A percentile compares a stretch with the other conserved stretches of the same genome.
Conservation (phyloP, 139 green algal species). For the Chlorella ohadii region DNA sequence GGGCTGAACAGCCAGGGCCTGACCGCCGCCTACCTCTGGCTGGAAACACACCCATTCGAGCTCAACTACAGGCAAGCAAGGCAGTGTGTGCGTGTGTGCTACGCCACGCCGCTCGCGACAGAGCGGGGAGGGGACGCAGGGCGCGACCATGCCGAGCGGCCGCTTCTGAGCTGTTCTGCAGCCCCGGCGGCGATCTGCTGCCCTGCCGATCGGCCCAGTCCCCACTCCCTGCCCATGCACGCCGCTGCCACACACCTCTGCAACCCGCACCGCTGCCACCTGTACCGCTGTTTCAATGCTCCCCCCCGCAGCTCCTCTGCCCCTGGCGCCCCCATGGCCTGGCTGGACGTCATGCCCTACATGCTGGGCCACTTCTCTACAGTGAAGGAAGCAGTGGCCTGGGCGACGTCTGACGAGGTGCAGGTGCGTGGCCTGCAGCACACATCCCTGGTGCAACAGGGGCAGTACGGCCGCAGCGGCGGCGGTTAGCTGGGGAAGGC, state of each 20-base stretch:
- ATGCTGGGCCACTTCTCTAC: not conserved
- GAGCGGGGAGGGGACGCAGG: no score
- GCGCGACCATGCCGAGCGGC: no score
- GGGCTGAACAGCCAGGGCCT: not conserved
- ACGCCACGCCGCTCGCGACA: not conserved
- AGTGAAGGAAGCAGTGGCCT: not conserved
- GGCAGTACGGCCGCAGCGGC: no score
- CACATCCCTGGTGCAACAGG: no score
- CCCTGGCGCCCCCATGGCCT: not conserved
- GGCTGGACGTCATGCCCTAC: not conserved
- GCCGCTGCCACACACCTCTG: no score
- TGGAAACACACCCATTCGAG: not conserved
- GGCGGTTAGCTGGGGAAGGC: no score
- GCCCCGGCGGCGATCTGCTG: no score
- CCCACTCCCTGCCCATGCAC: no score
- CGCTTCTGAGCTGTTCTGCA: no score
- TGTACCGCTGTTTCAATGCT: not conserved
- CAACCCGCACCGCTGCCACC: no score
- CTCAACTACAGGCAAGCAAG: not conserved
- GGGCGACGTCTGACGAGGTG: not conserved
- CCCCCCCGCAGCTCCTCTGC: not conserved
- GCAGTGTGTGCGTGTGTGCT: not conserved
- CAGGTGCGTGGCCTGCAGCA: no score
- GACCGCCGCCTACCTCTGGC: not conserved
- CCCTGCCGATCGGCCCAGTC: no score